These are phyloP conservation scores for Solanum etuberosum DNA, from an alignment of 257 asterid species.

Conservation along the genomic window DNA sequence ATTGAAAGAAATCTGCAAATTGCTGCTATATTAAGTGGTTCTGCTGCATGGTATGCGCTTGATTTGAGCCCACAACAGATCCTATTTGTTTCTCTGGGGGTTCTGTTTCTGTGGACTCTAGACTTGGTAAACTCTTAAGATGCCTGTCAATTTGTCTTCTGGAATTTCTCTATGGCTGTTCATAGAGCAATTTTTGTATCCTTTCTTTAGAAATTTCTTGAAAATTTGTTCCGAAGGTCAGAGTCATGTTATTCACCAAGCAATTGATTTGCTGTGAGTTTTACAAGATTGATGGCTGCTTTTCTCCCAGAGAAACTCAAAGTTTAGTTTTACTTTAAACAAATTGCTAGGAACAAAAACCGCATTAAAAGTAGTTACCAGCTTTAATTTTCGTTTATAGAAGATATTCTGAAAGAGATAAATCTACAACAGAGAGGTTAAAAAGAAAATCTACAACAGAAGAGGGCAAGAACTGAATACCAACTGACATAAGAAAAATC, in stretches of 20 bases:
- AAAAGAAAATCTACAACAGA: background rate
- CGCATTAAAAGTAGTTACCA: background rate
- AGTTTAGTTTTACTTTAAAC: background rate
- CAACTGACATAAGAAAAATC: background rate
- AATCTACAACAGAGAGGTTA: background rate
- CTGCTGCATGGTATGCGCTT: slow-evolving; percentile 50
- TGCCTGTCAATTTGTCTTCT: background rate
- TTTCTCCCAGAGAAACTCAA: background rate
- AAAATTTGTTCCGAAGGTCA: background rate
- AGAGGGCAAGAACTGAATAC: background rate
- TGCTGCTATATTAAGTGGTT: slow-evolving; percentile 63
- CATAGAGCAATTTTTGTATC: background rate
- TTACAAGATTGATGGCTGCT: background rate
- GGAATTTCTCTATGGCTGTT: background rate
- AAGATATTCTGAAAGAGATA: background rate
- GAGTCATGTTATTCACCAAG: background rate
- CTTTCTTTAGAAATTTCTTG: background rate
- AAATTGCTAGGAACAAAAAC: background rate
- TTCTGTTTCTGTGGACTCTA: slow-evolving; percentile 69
- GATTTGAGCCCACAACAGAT: slow-evolving; percentile 50
- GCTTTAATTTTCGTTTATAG: background rate
- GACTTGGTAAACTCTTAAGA: slow-evolving; percentile 54
- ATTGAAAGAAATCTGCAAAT: slow-evolving; percentile 62
- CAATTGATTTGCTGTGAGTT: background rate
- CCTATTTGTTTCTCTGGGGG: slow-evolving; percentile 44